Evolutionary conservation across 2,329 filamentous ascomycete genomes (phyloP).

Genomic region (Waltergamsia citrina): DNA sequence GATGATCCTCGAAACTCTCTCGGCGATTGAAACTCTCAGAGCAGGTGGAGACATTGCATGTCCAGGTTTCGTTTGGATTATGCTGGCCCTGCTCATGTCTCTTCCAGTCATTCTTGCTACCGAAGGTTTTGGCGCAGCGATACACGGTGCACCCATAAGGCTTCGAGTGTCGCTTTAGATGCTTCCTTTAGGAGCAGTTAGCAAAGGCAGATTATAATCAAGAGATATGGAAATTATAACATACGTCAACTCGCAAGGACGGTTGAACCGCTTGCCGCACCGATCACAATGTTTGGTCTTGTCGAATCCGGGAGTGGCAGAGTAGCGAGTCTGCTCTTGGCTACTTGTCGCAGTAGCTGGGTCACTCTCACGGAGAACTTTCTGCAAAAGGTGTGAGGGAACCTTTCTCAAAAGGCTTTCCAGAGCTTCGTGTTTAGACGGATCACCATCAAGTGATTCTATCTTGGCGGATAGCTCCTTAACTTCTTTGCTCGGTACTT

Average conservation of each 20-base stretch:
- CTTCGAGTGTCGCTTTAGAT: conserved; percentile 69
- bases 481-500: too few relatives aligned
- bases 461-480: too few relatives aligned
- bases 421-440: too few relatives aligned
- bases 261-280: conserved; percentile 36
- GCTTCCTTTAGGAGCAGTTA: conserved; percentile 52
- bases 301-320: too few relatives aligned
- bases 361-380: too few relatives aligned
- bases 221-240: too few relatives aligned
- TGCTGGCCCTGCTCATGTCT: conserved; percentile 80
- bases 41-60: conserved; percentile 50
- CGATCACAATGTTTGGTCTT: conserved; percentile 1
- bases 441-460: too few relatives aligned
- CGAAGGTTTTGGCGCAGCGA: conserved; percentile 63
- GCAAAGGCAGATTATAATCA: too few relatives aligned
- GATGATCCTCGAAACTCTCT: conserved; percentile 52
- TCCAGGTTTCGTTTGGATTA: conserved; percentile 61
- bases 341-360: too few relatives aligned
- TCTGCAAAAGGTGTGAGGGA: too few relatives aligned
- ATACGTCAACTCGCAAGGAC: conserved; percentile 50
- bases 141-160: conserved; percentile 76
- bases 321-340: too few relatives aligned
- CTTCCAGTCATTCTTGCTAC: conserved; percentile 94
- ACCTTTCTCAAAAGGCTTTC: too few relatives aligned
- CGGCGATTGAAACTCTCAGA: conserved; percentile 47